These are phyloP conservation scores for Microthlaspi erraticum DNA, from an alignment of 345 rosid genomes.

Conservation along the genomic window DNA sequence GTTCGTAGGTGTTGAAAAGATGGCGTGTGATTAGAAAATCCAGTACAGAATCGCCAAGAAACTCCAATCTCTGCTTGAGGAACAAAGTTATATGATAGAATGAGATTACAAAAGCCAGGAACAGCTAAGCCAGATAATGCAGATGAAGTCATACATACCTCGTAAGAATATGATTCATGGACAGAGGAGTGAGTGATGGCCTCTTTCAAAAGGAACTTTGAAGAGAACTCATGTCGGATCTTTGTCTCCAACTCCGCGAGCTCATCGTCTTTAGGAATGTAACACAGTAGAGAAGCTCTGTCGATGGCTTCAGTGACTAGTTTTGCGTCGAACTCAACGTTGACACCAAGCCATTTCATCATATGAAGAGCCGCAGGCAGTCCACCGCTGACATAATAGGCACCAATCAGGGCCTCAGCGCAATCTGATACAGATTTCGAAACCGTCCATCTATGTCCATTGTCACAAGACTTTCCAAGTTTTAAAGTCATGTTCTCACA, in stretches of 20 bases:
- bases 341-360: constrained; percentile 83
- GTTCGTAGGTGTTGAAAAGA: constrained; percentile 66
- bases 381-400: constrained; percentile 77
- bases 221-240: constrained; percentile 62
- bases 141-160: constrained; percentile 55
- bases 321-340: constrained; percentile 55
- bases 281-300: constrained; percentile 53
- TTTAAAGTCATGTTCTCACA: constrained; percentile 54
- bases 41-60: constrained; percentile 87
- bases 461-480: constrained; percentile 69
- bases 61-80: constrained; percentile 82
- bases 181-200: constrained; percentile 76
- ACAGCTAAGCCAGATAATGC: constrained; percentile 5
- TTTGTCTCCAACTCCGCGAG: constrained; percentile 62
- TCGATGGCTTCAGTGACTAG: constrained; percentile 55
- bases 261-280: constrained; percentile 54
- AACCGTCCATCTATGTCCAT: constrained; percentile 87
- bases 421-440: constrained; percentile 89
- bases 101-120: constrained; percentile 16
- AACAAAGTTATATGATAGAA: constrained; percentile 18
- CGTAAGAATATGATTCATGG: constrained; percentile 62
- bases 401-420: constrained; percentile 85
- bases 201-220: constrained; percentile 76
- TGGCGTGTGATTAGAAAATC: constrained; percentile 83
- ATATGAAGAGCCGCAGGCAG: constrained; percentile 61